Evolutionary conservation across 1,284 basidiomycete genomes (phyloP), one percentile per base, ranked within the genome.

Genomic region (Leccinum proliferum): DNA sequence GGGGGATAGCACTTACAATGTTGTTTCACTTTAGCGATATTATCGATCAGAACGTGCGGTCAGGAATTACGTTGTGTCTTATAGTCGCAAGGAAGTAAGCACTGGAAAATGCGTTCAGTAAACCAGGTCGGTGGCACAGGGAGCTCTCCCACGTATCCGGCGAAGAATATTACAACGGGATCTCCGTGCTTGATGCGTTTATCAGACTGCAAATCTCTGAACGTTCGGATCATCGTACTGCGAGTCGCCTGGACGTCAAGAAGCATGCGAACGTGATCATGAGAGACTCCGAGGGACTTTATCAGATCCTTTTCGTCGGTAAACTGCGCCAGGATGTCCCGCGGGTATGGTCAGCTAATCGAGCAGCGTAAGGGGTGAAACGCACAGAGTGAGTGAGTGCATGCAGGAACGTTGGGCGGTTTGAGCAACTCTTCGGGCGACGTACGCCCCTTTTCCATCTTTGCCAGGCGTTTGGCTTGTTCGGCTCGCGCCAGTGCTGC

Each of bases 381-480:
- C 21, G 21, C 21, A 21, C 21, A 21, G 21, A 21, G 21, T 21
- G 21, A 21, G 21, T 21, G 21, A 21, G 21, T 21, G 21, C 21
- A 21, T 21, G 21, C 83, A 1, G 83, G 76, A 4, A 89, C 84
- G 69, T 94, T 81, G 5, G 94, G 94, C 7, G 92, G 88, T 72
- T 83, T 90, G 82, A 96, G 99, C 79, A 98, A 81, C 62, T 91
- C 87, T 56, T 78, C 76, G 0, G 96, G 94, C 0, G 89, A 72
- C 5, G 88, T 73, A 50, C 89, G 87, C 5, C 95, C 96, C 73
- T 90, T 93, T 73, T 96, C 93, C 12, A 99, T 78, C 73, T 89
- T 90, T 61, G 88, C 89, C n/a, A 87, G 71, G 61, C 90, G 90
- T 73, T 93, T 94, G 63, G 84, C 82, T 60, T 88, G 86, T 66